Evolutionary conservation across 2,329 filamentous ascomycete genomes (phyloP).

Genomic region (Bipolaris bicolor): DNA sequence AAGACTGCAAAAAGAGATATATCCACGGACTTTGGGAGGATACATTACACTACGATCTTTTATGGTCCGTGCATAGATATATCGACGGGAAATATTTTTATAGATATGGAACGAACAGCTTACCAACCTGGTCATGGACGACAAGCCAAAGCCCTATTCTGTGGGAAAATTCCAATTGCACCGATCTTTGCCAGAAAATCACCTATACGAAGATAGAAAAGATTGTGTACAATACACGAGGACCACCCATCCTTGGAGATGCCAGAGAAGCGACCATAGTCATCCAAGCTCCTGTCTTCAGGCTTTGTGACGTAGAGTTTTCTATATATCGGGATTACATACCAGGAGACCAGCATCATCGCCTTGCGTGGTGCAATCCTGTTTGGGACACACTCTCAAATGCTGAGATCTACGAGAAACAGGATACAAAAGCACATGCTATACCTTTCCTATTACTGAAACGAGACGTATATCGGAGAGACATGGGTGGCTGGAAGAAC

Average conservation of each 20-base stretch:
- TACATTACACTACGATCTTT: neutral
- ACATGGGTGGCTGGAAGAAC: too few relatives aligned
- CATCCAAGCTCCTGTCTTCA: neutral
- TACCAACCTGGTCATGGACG: neutral
- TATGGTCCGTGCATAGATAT: neutral
- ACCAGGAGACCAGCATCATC: too few relatives aligned
- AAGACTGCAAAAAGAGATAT: neutral
- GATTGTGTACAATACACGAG: neutral
- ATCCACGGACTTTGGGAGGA: neutral
- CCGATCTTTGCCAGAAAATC: too few relatives aligned
- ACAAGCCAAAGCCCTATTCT: neutral
- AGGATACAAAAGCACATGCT: neutral
- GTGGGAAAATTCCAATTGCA: too few relatives aligned
- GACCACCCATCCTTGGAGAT: neutral
- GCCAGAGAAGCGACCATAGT: neutral
- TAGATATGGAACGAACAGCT: too few relatives aligned
- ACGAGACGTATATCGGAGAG: too few relatives aligned
- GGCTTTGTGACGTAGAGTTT: neutral
- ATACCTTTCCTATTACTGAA: neutral
- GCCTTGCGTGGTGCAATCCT: too few relatives aligned
- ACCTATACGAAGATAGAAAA: neutral
- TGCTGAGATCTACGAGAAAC: neutral
- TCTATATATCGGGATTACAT: too few relatives aligned
- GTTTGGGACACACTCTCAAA: neutral
- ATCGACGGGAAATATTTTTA: accelerated